Base-by-base conservation (phyloP, 2,329 filamentous ascomycete species). In the Pseudogymnoascus sp. region DNA sequence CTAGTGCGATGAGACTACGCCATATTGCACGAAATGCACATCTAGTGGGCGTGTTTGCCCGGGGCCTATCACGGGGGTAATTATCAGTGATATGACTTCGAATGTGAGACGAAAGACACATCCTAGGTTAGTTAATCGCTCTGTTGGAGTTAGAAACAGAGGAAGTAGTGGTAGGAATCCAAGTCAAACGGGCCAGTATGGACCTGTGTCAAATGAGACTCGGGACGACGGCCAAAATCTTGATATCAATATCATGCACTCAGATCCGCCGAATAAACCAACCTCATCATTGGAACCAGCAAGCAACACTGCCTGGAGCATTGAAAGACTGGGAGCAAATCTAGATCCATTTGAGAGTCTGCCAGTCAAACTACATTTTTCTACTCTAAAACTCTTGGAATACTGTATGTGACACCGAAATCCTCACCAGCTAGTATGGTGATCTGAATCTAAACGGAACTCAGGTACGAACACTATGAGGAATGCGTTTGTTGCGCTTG, bases 21-120 rank as follows among this genome's bases (percentile, higher is more conserved):
- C 60, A 23, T 11, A 31, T n/a, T 62, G 60, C 23, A 53, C 8
- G 8, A 8, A 62, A n/a, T 62, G 60, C 23, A 62, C 28, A 21
- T 46, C 38, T 12, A 53, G 25, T 34, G 60, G 60, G 60, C 60
- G 25, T 46, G 38, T 23, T 21, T 62, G 40, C 38, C 60, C 60
- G 6, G 60, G 60, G 31, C 40, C 60, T 28, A 62, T 62, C 23
- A 62, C 60, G 8, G 60, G 60, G 23, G 23, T 53, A 14, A 62
- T 62, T 6, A 36, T 62, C 23, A 42, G 60, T 18, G 60, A 62
- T n/a, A 62, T 62, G 60, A 62, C 60, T 31, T 50, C 36, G 21
- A 21, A 14, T 5, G 37, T 62, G 16, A 46, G 40, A 14, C 60
- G 46, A 38, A 36, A 3, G n/a, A 23, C 60, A 12, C 34, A 10